Evolutionary conservation across 2,329 filamentous ascomycete genomes (phyloP).

Genomic region (Aspergillus fructus): DNA sequence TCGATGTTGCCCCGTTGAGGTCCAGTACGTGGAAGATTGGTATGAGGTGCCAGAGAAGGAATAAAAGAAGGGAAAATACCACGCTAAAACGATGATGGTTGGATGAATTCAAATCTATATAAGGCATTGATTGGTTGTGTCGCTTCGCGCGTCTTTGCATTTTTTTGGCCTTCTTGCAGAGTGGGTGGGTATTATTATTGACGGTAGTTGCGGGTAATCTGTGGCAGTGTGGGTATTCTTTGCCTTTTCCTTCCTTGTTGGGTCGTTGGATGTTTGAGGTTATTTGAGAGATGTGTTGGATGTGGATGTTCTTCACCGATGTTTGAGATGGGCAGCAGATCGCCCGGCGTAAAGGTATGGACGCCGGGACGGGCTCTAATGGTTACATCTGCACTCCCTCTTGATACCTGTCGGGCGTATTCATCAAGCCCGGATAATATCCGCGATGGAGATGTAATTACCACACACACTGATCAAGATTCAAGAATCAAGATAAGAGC

Average conservation of each 20-base stretch:
- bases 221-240: not conserved
- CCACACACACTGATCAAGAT: too few species aligned
- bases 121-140: not conserved
- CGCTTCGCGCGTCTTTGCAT: constrained; percentile 3
- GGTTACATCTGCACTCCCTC: not conserved
- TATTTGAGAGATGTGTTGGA: not conserved
- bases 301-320: not conserved
- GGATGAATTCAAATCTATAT: not conserved
- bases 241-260: not conserved
- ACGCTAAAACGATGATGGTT: not conserved
- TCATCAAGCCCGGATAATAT: not conserved
- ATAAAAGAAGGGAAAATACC: not conserved
- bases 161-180: not conserved
- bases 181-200: not conserved
- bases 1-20: not conserved
- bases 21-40: not conserved
- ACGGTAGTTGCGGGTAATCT: not conserved
- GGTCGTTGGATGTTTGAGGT: not conserved
- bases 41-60: not conserved
- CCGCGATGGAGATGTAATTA: not conserved
- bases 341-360: not conserved
- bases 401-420: not conserved
- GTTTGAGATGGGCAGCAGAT: not conserved
- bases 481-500: not conserved
- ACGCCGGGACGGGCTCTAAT: not conserved